A percentile compares a stretch with the other conserved stretches of the same genome.
These are phyloP conservation scores for Lipomyces chichibuensis DNA, from an alignment of 805 yeast species.

Conservation along the genomic window DNA sequence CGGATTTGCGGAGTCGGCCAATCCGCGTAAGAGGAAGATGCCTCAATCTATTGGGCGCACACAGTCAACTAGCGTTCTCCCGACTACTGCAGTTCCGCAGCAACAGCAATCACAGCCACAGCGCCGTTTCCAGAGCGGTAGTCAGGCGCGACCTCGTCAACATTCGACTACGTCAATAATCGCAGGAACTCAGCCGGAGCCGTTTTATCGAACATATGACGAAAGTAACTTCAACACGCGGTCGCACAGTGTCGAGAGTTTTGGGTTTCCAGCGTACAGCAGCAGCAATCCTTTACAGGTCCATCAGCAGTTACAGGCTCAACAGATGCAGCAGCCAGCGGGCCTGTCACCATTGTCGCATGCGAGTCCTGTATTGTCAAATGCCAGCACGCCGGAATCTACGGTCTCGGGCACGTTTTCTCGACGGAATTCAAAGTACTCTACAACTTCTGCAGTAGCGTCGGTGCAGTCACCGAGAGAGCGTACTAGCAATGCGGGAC, in stretches of 20 bases:
- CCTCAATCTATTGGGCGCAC: slow-evolving; percentile 15
- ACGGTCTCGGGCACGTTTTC: neutral
- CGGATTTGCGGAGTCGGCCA: slow-evolving; percentile 21
- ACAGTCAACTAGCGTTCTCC: neutral
- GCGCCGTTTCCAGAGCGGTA: slow-evolving; percentile 1
- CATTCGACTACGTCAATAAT: neutral
- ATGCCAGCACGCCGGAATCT: slow-evolving; percentile 26
- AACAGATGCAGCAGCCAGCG: slow-evolving; percentile 4
- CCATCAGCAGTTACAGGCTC: slow-evolving; percentile 10
- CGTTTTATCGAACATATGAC: slow-evolving; percentile 13
- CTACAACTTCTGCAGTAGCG: slow-evolving; percentile 7
- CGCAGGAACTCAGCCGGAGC: neutral
- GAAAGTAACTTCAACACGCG: slow-evolving; percentile 28
- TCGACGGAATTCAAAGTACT: neutral
- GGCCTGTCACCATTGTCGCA: slow-evolving; percentile 18
- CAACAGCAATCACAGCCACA: slow-evolving; percentile 10
- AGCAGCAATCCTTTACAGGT: slow-evolving; percentile 21
- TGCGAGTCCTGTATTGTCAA: slow-evolving; percentile 22
- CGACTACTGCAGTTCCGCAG: neutral
- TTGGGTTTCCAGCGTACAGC: slow-evolving; percentile 33
- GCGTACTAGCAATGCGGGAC: neutral
- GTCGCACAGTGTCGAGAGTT: slow-evolving; percentile 31
- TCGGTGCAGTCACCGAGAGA: neutral
- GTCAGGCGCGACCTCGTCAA: slow-evolving; percentile 1
- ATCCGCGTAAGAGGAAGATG: slow-evolving; percentile 31